Percentiles rank a stretch among this genome's conserved stretches.
phyloP scores from a whole-genome alignment of 345 rosid genomes.

The Melaleuca quinquenervia region DNA sequence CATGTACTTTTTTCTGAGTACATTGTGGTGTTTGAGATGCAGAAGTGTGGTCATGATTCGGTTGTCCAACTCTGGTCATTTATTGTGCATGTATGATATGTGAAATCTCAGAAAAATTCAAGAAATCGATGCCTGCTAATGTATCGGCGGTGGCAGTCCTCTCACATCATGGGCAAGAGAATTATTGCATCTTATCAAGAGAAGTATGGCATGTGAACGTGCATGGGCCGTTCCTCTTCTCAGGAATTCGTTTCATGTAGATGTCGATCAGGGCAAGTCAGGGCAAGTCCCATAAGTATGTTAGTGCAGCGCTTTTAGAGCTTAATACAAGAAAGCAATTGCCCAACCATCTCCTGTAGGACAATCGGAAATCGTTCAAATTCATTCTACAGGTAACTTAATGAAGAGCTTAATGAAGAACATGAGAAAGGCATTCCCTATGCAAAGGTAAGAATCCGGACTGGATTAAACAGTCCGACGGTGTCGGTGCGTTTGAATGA shows the following conservation, averaged over 20 bases:
- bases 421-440: neutral
- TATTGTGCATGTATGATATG: neutral
- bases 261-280: neutral
- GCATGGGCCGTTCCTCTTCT: neutral
- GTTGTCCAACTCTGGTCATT: neutral
- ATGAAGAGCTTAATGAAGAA: neutral
- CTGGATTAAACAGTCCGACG: neutral
- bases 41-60: neutral
- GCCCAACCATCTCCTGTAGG: neutral
- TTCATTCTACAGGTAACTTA: neutral
- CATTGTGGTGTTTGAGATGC: neutral
- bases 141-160: neutral
- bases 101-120: neutral
- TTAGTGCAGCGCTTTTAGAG: neutral
- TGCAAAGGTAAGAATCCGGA: neutral
- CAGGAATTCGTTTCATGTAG: neutral
- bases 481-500: neutral
- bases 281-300: neutral
- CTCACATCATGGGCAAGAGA: neutral
- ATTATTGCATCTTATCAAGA: neutral
- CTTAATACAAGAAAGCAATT: neutral
- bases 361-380: neutral
- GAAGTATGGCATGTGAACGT: neutral
- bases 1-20: neutral
- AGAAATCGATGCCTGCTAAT: neutral